Base-by-base conservation (phyloP, 2,329 filamentous ascomycete genomes). In the Claviceps arundinis region DNA sequence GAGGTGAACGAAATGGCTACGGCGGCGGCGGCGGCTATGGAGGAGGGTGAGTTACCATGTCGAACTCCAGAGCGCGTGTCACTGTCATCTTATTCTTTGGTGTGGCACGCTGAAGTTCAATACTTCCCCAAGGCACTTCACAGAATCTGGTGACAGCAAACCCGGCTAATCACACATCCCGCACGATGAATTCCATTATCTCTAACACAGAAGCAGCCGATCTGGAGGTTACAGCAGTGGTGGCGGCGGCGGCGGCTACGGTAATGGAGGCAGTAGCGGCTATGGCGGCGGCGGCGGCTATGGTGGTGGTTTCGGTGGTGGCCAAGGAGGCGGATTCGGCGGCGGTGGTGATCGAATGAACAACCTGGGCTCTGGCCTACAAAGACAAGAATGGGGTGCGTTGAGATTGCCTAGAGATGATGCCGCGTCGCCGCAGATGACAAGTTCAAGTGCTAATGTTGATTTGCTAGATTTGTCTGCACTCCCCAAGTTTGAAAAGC, bases 401-500 rank as follows among this genome's bases (percentile, higher is more conserved):
- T 77, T 53, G 40, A 14, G 4, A 22, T n/a, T 4, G 1, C 2
- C 0, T 11, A 16, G 43, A 19, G 5, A 37, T 37, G 5, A 42
- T 43, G 5, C 6, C n/a, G 13, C 22, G 8, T 19, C 8, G 30
- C 9, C 42, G 13, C 17, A 3, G 4, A 24, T 34, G 4, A 41
- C 52, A n/a, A 54, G 44, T 53, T 5, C 17, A 40, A 19, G 17
- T 54, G 5, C 17, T 44, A 46, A 46, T 19, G 26, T 26, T 22
- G 6, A 40, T 5, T 9, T 6, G 22, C 19, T 59, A 93, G 93
- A 98, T 67, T 62, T 93, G 51, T 75, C 69, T 64, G 69, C 83
- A 6, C 66, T 98, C 46, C 91, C 93, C 62, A 97, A 97, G 72
- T 98, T 98, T 73, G 93, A 98, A 69, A 98, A 98, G 74, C 90